Evolutionary conservation across 371 early-diverging fungal genomes (phyloP), one percentile per base, ranked within the genome.

Genomic region (Saksenaea oblongispora): DNA sequence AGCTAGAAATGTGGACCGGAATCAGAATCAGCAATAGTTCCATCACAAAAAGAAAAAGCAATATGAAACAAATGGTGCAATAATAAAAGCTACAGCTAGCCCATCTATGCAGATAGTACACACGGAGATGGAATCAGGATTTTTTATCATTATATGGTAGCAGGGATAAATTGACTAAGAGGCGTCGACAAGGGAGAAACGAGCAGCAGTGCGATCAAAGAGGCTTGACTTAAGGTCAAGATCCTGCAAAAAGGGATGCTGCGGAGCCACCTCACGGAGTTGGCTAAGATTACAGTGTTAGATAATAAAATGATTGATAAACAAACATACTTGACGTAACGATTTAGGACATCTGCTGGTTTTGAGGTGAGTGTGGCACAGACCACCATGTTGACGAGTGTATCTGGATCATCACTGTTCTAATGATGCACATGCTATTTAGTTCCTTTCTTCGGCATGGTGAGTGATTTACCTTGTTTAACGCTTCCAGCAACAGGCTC

Each of bases 331-430:
- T 74, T 87, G 60, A 87, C 73, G 70, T 90, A 89, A 53, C 87
- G 82, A 39, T 74, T 74, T 51, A 86, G 70, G 18, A 90, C 87
- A 54, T 92, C 92, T 15, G 73, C 54, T 1, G 94, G 83, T 66
- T 94, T 95, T 56, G 85, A 84, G 41, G 82, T 73, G 54, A 93
- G 80, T 35, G 79, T 82, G 26, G 89, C 80, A 59, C 86, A 80
- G 3, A 92, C 86, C 61, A 93, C 87, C 74, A 95, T 83, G 73
- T 98, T 97, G 34, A 93, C 92, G 27, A 98, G 79, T 0, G 92
- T 89, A 56, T 98, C 95, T 3, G 95, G 86, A 66, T 96, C 89
- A 67, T 84, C 83, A 36, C 84, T 76, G 60, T 91, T 89, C 91
- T 89, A 59, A 51, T 36, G 11, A 56, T n/a, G 0, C 44, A 34